Conservation (phyloP, 345 rosid species). For the Luvunga scandens region DNA sequence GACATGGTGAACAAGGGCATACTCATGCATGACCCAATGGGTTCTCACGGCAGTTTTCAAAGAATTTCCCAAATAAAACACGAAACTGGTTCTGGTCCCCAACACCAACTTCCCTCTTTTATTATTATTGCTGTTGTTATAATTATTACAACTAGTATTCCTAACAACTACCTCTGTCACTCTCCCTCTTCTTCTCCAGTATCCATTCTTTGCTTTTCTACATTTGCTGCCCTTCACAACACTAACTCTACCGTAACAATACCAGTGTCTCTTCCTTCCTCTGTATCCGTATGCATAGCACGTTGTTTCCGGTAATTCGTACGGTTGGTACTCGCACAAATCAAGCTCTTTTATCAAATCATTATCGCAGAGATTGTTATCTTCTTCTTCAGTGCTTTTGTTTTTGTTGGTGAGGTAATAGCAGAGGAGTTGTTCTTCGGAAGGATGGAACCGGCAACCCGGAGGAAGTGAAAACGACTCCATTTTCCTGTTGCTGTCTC, state of each 20-base stretch:
- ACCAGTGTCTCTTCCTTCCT: constrained; percentile 51
- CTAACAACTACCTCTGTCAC: constrained; percentile 25
- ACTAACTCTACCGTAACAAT: constrained; percentile 30
- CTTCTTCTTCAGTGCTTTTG: neutral
- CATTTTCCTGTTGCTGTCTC: neutral
- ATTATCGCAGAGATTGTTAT: constrained; percentile 5
- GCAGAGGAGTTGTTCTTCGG: constrained; percentile 39
- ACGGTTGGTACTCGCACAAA: constrained; percentile 36
- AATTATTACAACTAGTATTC: neutral
- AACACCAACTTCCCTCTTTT: constrained; percentile 25
- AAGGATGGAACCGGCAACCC: constrained; percentile 48
- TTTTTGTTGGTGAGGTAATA: constrained; percentile 44
- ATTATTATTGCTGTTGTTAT: constrained; percentile 9
- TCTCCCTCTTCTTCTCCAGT: constrained; percentile 39
- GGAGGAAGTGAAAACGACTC: constrained; percentile 29
- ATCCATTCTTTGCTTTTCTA: constrained; percentile 41
- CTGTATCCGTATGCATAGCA: constrained; percentile 29
- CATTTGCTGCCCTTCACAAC: constrained; percentile 17
- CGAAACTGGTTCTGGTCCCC: constrained; percentile 40
- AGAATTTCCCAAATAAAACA: constrained; percentile 36
- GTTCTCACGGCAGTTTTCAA: constrained; percentile 30
- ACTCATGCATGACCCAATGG: constrained; percentile 50
- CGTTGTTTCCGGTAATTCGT: constrained; percentile 35
- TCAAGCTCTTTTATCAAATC: constrained; percentile 47
- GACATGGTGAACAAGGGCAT: constrained; percentile 32